A percentile compares a stretch with the other conserved stretches of the same genome.
phyloP scores from a whole-genome alignment of 139 green algal genomes.

The Auxenochlorella pyrenoidosa region DNA sequence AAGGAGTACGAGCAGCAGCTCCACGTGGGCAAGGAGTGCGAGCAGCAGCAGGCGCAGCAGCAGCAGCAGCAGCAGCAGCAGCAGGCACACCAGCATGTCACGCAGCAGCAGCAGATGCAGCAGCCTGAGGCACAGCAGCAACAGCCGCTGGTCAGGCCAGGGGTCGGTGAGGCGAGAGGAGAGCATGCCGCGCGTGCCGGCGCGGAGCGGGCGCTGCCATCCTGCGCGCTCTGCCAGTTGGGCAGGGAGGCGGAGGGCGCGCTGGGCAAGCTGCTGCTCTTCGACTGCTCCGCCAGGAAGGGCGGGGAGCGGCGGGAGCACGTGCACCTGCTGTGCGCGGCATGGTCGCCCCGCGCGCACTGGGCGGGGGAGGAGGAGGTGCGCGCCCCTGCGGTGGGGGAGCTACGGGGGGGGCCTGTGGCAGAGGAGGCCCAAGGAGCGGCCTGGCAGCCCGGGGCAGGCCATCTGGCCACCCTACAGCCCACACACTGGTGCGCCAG shows the following conservation, averaged over 20 bases:
- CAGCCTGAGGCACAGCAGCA: neutral
- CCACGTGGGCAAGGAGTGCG: no score
- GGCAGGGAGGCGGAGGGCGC: neutral
- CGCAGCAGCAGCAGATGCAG: neutral
- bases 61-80: neutral
- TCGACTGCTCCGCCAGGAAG: neutral
- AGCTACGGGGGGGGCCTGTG: no score
- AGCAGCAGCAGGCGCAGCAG: neutral
- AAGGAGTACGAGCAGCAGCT: no score
- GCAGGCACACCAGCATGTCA: no score
- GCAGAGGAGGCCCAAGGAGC: no score
- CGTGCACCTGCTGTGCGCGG: slow-evolving; percentile 11
- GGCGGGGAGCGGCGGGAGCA: neutral
- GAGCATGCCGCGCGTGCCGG: neutral
- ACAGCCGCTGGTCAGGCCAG: no score
- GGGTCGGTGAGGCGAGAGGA: no score
- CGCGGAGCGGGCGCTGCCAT: neutral
- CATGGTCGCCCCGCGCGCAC: neutral
- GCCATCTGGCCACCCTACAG: no score
- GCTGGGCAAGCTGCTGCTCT: neutral
- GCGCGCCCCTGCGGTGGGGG: neutral
- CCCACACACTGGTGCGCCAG: no score
- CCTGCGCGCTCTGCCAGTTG: neutral
- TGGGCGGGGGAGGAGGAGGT: neutral
- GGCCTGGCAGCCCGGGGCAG: no score